Base-by-base conservation (phyloP, 2,329 filamentous ascomycete species). In the Xylaria sp. region DNA sequence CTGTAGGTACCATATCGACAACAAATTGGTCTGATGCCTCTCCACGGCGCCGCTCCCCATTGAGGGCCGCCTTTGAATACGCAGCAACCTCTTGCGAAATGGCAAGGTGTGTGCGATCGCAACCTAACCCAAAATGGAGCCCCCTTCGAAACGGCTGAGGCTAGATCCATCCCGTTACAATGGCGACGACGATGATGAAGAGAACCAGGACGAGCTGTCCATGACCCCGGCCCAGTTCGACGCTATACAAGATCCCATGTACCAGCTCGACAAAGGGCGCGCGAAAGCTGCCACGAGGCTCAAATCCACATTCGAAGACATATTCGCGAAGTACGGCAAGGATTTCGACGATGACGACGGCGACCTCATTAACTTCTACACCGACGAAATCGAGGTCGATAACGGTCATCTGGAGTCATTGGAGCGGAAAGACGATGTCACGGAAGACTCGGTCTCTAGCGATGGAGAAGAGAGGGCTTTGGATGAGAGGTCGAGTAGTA, bases 331-430 rank as follows among this genome's bases (percentile, higher is more conserved):
- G 79, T 98, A 97, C 78, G 90, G 86, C 61, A 90, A 86, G 71
- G 92, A 98, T 78, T 97, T 97, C 75, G 89, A 89, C 1, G 92
- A 90, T 4, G 85, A 95, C 59, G 94, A 91, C 62, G 94, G 91
- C 62, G 95, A 98, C 79, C 94, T 97, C 81, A 94, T 98, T 75
- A 93, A 98, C 79, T 84, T 97, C 65, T 84, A 85, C 58, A 95
- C 92, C 0, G 94, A 93, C 62, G 85, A 92, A 67, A 89, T 98
- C 55, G 85, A 97, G n/a, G 90, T 98, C 64, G 87, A 98, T 79
- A 96, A 97, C 83, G 95, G 96, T 0, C 96, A 98, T 81, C 79
- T 98, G 61, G 78, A 86, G 59, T 86, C 71, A 83, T 87, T 81
- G 76, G 67, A 75, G 14, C 77, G 78, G 1, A 78, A 80, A 24